Conservation (phyloP, 768 basidiomycete species). For the Grammothele lineata region DNA sequence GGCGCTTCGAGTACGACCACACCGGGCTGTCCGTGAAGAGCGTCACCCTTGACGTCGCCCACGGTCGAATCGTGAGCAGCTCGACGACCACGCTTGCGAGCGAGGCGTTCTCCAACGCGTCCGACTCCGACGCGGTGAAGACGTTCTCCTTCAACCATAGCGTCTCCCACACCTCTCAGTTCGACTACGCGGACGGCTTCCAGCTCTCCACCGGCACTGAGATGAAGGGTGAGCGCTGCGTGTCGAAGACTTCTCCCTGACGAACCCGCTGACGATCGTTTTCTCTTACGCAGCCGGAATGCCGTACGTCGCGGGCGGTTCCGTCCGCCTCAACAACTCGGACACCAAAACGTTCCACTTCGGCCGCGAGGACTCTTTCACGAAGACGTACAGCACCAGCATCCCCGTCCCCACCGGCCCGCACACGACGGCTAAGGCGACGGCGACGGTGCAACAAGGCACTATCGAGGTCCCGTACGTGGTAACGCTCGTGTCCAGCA, state of each 20-base stretch:
- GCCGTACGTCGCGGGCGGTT: neutral
- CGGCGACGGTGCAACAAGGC: neutral
- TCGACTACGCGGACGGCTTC: too few species aligned
- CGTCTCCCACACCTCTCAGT: too few species aligned
- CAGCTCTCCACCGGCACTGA: too few species aligned
- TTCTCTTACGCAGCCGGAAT: neutral
- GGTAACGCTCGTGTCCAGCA: too few species aligned
- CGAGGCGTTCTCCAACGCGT: too few species aligned
- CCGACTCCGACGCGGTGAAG: neutral
- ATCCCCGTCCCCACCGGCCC: neutral
- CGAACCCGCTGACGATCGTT: neutral
- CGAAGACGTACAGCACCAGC: neutral
- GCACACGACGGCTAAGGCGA: neutral
- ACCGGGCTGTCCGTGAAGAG: constrained; percentile 2
- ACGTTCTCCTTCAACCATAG: constrained; percentile 1
- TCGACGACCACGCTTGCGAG: constrained; percentile 2
- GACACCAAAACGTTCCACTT: neutral
- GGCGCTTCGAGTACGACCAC: neutral
- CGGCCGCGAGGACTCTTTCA: neutral
- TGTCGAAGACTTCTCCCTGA: too few species aligned
- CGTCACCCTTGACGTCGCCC: neutral
- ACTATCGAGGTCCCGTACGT: too few species aligned
- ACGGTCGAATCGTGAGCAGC: neutral
- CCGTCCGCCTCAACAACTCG: neutral
- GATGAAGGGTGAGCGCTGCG: too few species aligned